Evolutionary conservation across 768 basidiomycete genomes (phyloP), one percentile per base, ranked within the genome.

Genomic region (Leccinellum albellum): DNA sequence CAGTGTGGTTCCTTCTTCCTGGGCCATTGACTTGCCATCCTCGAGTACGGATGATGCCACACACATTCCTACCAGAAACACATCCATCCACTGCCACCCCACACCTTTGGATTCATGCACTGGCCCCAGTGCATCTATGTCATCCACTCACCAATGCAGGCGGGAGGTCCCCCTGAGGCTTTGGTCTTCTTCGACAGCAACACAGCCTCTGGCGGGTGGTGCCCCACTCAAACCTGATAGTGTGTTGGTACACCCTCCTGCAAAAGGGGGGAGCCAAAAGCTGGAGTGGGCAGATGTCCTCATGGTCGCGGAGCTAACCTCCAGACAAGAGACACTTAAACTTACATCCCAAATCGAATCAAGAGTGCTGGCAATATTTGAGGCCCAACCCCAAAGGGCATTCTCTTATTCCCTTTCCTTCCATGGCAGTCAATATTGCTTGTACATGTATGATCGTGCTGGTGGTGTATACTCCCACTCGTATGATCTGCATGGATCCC

Each of bases 401-500:
- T 48, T 48, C 28, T 29, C 15, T 15, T 40, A 40, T 8, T 40
- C 37, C 3, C 33, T 54, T 4, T 47, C 53, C 8, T 37, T 54
- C 13, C 32, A 48, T 24, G 14, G 24, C 6, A 24, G 46, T 6
- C 23, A 35, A 1, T 54, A 54, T 37, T 15, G n/a, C 3, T 17
- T 54, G n/a, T 48, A 48, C 20, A 54, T 54, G 46, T 54, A 54
- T 15, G 53, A 54, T 6, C 32, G 24, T 14, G 33, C 53, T 20
- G 24, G 53, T 2, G 32, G 53, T 6, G 24, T 54, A 4, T 48
- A 54, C 6, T 54, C 46, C 33, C 13, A 17, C 3, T n/a, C 24
- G 3, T 48, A 54, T 12, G 33, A 48, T 29, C 7, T 54, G 3
- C 46, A 54, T 6, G 21, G 24, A 35, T 54, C 31, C 3, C 53